Percentiles rank a stretch among this genome's conserved stretches.
phyloP scores from a whole-genome alignment of 768 basidiomycete genomes.

The Termitomyces eurrhizus region DNA sequence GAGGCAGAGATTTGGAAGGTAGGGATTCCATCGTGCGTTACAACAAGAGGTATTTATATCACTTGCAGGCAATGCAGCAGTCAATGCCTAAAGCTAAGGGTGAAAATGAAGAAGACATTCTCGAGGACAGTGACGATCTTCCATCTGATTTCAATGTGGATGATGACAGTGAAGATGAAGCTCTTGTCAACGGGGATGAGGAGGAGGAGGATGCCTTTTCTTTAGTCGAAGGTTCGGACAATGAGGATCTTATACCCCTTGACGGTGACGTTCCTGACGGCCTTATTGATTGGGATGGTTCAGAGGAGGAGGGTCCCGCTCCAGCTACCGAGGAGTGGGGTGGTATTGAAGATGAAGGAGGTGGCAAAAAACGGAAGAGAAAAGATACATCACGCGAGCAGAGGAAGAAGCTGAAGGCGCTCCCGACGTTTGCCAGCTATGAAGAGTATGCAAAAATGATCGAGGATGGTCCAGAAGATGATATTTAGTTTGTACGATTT shows the following conservation, averaged over 20 bases:
- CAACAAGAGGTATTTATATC: background rate
- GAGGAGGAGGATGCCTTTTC: conserved; percentile 47
- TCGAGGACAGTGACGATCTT: conserved; percentile 29
- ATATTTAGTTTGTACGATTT: conserved; percentile 30
- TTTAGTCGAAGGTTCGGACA: conserved; percentile 62
- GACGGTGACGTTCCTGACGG: conserved; percentile 53
- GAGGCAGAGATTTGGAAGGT: conserved; percentile 92
- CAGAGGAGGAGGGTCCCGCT: conserved; percentile 38
- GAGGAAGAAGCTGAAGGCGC: conserved; percentile 63
- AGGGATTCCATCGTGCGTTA: conserved; percentile 8
- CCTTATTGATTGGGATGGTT: conserved; percentile 58
- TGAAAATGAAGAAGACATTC: conserved; percentile 41
- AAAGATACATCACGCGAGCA: conserved; percentile 36
- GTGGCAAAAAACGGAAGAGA: conserved; percentile 44
- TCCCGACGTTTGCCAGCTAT: conserved; percentile 84
- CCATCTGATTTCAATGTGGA: conserved; percentile 27
- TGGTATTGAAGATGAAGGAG: conserved; percentile 33
- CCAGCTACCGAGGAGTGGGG: conserved; percentile 50
- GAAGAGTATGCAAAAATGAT: conserved; percentile 86
- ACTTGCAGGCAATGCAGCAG: conserved; percentile 79
- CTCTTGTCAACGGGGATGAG: conserved; percentile 19
- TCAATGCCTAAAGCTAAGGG: conserved; percentile 63
- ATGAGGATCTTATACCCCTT: conserved; percentile 62
- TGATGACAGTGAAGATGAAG: conserved; percentile 27
- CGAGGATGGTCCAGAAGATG: conserved; percentile 70